Base-by-base conservation (phyloP, 495 filamentous ascomycete species). In the Penicillium canariense region DNA sequence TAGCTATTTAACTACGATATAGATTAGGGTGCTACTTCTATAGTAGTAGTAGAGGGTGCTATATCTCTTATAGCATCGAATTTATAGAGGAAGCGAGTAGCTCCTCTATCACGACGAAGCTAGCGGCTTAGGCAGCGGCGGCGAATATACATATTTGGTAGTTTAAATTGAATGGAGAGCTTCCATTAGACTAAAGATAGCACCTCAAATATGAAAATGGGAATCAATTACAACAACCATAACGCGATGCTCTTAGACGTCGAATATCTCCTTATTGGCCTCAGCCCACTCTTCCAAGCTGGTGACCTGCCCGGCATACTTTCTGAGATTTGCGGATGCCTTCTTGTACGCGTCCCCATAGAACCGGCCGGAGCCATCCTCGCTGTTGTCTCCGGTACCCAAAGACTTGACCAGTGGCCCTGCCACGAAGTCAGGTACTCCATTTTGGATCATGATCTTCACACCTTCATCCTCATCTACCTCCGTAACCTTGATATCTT, bases 231-330 rank as follows among this genome's bases (percentile, higher is more conserved):
- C 10, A 3, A 26, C n/a, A 46, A 8, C 3, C 17, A 20, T 18
- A 17, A 4, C n/a, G n/a, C 7, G 2, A 22, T 30, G 0, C 43
- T 46, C 6, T n/a, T n/a, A 46, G 4, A 46, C 23, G 17, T 14
- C 20, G 17, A 49, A 49, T n/a, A 49, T 7, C 10, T 35, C 46
- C 46, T 49, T 49, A 31, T 49, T 49, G 0, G 46, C 31, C 22
- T 12, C 18, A 14, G 46, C 22, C 46, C 46, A 49, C 31, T 36
- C 46, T n/a, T 49, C 46, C 30, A 49, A 36, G 12, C 46, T 49
- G 10, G 46, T 23, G 46, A 22, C 46, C 30, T 9, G 31, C 30
- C 46, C 46, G 5, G 46, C 30, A 32, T 49, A 49, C 30, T 35
- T 49, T 32, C n/a, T 11, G 8, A 49, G 18, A 5, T 49, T 49